Evolutionary conservation across 164 flowering plant species (phyloP).

Genomic region (Chloranthus sessilifolius): DNA sequence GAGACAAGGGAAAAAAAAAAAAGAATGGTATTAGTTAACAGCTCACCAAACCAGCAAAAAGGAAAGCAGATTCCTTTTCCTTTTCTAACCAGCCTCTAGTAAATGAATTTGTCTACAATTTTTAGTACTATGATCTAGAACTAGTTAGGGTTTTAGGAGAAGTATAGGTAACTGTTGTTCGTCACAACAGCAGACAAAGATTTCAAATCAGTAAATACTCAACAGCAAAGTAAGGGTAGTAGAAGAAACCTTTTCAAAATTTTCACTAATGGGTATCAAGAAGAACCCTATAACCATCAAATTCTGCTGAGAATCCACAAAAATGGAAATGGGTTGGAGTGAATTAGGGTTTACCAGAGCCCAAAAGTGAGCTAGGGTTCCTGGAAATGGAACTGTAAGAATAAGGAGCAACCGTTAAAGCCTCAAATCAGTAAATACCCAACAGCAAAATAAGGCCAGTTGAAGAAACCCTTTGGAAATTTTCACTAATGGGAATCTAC

Average conservation of each 20-base stretch:
- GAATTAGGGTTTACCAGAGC: neutral
- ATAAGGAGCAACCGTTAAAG: neutral
- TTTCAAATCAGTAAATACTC: slow-evolving; percentile 11
- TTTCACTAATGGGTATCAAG: slow-evolving; percentile 3
- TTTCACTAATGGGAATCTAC: slow-evolving; percentile 13
- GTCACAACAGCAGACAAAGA: no score
- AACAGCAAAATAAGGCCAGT: slow-evolving; percentile 14
- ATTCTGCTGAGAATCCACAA: slow-evolving; percentile 15
- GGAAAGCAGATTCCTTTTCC: slow-evolving; percentile 71
- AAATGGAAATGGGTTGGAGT: slow-evolving; percentile 3
- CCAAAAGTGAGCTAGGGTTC: no score
- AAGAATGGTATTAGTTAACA: slow-evolving; percentile 59
- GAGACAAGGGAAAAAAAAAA: slow-evolving; percentile 30
- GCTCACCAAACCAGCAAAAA: slow-evolving; percentile 46
- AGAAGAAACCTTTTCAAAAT: slow-evolving; percentile 13
- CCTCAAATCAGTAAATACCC: slow-evolving; percentile 11
- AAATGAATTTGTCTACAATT: no score
- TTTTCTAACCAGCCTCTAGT: slow-evolving; percentile 9
- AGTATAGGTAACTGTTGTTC: no score
- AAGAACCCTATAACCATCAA: slow-evolving; percentile 5
- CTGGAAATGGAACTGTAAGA: no score
- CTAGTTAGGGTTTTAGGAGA: no score
- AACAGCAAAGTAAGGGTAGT: slow-evolving; percentile 14
- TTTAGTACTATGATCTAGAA: no score
- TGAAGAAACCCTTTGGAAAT: slow-evolving; percentile 30